These are phyloP conservation scores for Curvularia spicifera DNA, from an alignment of 2,329 filamentous ascomycete species.

Conservation along the genomic window DNA sequence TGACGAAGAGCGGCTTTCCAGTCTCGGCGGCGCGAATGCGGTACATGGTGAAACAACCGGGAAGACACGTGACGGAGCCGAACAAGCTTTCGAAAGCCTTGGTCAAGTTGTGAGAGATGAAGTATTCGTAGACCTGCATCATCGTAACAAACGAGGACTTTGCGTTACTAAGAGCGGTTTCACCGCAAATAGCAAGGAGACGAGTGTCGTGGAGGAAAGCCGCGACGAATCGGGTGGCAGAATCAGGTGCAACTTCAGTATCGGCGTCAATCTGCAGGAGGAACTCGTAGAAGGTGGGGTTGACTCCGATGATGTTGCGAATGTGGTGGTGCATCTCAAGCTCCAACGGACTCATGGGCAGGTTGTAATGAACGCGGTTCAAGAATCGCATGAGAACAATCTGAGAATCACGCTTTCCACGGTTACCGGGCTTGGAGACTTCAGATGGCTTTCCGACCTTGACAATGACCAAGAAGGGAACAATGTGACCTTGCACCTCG, in stretches of 20 bases:
- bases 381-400: constrained; percentile 99
- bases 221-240: constrained; percentile 89
- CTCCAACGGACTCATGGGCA: constrained; percentile 94
- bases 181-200: constrained; percentile 92
- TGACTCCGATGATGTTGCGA: constrained; percentile 97
- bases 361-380: constrained; percentile 97
- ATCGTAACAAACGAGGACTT: constrained; percentile 95
- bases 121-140: constrained; percentile 99
- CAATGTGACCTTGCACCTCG: constrained; percentile 96
- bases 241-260: constrained; percentile 88
- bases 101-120: constrained; percentile 95
- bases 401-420: constrained; percentile 98
- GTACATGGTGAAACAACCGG: constrained; percentile 99
- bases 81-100: constrained; percentile 98
- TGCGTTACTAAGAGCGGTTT: constrained; percentile 90
- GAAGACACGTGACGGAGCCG: constrained; percentile 94
- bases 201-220: constrained; percentile 90
- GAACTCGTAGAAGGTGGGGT: constrained; percentile 98
- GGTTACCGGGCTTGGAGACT: constrained; percentile 79
- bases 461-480: constrained; percentile 94
- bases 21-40: constrained; percentile 92
- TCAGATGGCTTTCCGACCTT: constrained; percentile 91
- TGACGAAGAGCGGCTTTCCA: constrained; percentile 95
- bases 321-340: constrained; percentile 99
- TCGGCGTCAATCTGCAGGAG: constrained; percentile 97